Conservation (phyloP, 768 basidiomycete species). For the Tephrocybe sp. region DNA sequence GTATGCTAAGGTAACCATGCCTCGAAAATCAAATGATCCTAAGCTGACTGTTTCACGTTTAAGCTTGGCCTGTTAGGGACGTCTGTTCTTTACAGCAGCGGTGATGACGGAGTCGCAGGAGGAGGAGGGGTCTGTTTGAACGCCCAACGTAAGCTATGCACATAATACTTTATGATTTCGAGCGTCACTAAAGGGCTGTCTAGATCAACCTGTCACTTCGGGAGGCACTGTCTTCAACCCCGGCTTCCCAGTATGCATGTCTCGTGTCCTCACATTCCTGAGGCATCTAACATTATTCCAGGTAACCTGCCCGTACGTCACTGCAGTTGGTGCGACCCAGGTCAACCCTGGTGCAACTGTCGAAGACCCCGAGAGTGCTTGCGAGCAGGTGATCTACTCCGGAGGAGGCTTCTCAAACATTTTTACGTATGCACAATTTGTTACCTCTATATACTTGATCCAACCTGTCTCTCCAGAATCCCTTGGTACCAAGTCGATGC, state of each 20-base stretch:
- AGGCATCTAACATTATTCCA: conserved; percentile 9
- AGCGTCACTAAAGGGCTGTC: not conserved
- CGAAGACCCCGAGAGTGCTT: conserved; percentile 44
- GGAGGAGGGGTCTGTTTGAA: conserved; percentile 33
- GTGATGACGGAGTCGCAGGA: conserved; percentile 37
- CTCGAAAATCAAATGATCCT: no score
- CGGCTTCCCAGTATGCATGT: conserved; percentile 25
- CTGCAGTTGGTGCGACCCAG: conserved; percentile 54
- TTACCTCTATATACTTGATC: no score
- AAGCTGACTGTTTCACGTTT: no score
- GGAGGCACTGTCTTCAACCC: conserved; percentile 27
- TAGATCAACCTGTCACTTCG: conserved; percentile 24
- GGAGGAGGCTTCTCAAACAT: conserved; percentile 54
- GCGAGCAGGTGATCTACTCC: conserved; percentile 45
- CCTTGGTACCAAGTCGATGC: conserved; percentile 45
- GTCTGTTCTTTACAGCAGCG: conserved; percentile 57
- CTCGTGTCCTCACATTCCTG: not conserved
- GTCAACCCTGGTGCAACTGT: conserved; percentile 44
- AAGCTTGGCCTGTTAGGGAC: conserved; percentile 63
- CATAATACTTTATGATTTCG: not conserved
- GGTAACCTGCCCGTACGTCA: conserved; percentile 49
- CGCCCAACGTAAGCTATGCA: conserved; percentile 36
- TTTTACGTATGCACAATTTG: conserved; percentile 28
- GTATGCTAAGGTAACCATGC: conserved; percentile 36
- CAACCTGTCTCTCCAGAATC: conserved; percentile 34